phyloP scores from a whole-genome alignment of 2,329 filamentous ascomycete species.

The Purpureocillium takamizusanense region DNA sequence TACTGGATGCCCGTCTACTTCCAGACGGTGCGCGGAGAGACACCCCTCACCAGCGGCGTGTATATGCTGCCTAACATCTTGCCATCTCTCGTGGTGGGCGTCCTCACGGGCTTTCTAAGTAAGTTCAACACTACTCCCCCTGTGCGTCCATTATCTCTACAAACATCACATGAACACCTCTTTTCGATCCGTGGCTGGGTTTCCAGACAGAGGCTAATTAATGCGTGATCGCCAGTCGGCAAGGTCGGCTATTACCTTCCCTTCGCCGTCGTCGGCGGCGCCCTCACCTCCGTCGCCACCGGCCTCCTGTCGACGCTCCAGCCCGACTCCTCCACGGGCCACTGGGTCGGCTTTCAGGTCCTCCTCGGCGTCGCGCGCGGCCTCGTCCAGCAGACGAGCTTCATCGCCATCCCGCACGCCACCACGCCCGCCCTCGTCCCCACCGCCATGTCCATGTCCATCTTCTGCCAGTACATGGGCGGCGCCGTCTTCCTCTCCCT shows the following conservation, averaged over 20 bases:
- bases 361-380: slow-evolving; percentile 8
- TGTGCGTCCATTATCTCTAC: no score
- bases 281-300: slow-evolving; percentile 7
- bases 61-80: slow-evolving; percentile 16
- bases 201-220: no score
- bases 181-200: neutral
- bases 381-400: slow-evolving; percentile 3
- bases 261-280: slow-evolving; percentile 6
- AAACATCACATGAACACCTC: no score
- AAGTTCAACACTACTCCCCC: slow-evolving; percentile 1
- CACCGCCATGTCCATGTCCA: neutral
- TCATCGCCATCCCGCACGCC: neutral
- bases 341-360: slow-evolving; percentile 12
- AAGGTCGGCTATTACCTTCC: slow-evolving; percentile 11
- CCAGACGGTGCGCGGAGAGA: slow-evolving; percentile 22
- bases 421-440: slow-evolving; percentile 3
- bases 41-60: slow-evolving; percentile 15
- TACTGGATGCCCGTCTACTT: no score
- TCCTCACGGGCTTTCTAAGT: slow-evolving; percentile 17
- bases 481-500: slow-evolving; percentile 9
- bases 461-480: slow-evolving; percentile 6
- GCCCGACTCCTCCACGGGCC: slow-evolving; percentile 1
- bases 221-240: slow-evolving; percentile 3
- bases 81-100: slow-evolving; percentile 8
- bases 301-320: slow-evolving; percentile 8